Evolutionary conservation across 768 basidiomycete genomes (phyloP), one percentile per base, ranked within the genome.

Genomic region (Suillus variegatus): DNA sequence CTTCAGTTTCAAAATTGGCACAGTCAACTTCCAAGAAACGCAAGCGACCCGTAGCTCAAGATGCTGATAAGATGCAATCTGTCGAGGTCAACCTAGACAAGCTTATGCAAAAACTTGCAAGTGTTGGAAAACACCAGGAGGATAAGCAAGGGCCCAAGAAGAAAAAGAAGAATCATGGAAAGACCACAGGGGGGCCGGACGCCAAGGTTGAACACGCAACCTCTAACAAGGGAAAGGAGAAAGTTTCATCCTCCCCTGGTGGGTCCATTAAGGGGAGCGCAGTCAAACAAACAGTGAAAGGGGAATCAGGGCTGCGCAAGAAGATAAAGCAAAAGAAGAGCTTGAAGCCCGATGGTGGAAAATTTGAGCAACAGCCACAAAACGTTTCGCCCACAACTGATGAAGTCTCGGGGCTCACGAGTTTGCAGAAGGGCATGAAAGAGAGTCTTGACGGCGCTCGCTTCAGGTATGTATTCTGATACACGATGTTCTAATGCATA

Each of bases 401-500:
- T 4, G 65, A 62, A 43, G 61, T 71, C 40, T 38, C 71, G 25
- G 74, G 76, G 25, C 78, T 96, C 63, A 95, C 95, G 8, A 77
- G 83, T 2, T 79, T 97, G 69, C 96, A 97, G 74, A 84, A 83
- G 60, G 81, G 76, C 22, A 91, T 97, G 87, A 94, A 87, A 76
- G 82, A 89, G 62, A 93, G 86, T 68, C 76, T 95, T 64, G 88
- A 92, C 65, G 93, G 95, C 0, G 94, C 95, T n/a, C 86, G 89
- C 32, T 96, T 96, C 76, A 86, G 94, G 94, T 91, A 55, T 70
- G 82, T 62, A 63, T 51, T 36, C 22, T 49, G 43, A 10, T 20
- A 22, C 28, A 5, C 20, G 18, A 32, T 41, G 41, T 43, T 40
- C 18, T 43, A 32, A 20, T 41, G 36, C 41, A 60, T 43, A 60